Percentiles rank a stretch among this genome's conserved stretches.
phyloP scores from a whole-genome alignment of 768 basidiomycete species.

The Hemileccinum rubropunctum region DNA sequence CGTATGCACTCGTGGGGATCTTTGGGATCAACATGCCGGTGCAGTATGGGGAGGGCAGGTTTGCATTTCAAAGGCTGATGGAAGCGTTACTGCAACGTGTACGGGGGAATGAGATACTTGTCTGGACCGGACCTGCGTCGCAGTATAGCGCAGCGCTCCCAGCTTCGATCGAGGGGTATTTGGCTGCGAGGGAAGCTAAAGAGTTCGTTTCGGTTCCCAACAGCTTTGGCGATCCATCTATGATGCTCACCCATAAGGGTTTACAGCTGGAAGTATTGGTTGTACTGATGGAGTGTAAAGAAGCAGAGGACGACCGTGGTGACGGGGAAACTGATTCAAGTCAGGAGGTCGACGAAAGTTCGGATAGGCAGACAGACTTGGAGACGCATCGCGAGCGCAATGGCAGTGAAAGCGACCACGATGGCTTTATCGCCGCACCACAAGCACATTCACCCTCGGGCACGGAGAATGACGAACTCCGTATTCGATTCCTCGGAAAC shows the following conservation, averaged over 20 bases:
- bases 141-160: conserved; percentile 6
- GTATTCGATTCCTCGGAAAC: conserved; percentile 1
- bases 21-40: conserved; percentile 21
- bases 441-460: not conserved
- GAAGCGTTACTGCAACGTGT: conserved; percentile 6
- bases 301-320: not conserved
- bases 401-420: not conserved
- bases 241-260: conserved; percentile 6
- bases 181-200: conserved; percentile 2
- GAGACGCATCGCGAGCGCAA: not conserved
- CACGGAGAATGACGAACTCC: not conserved
- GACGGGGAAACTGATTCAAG: not conserved
- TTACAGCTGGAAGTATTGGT: conserved; percentile 8
- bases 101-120: not conserved
- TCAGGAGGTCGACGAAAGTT: not conserved
- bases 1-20: conserved; percentile 24
- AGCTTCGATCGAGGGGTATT: conserved; percentile 6
- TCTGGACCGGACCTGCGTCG: conserved; percentile 8
- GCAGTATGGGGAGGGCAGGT: conserved; percentile 23
- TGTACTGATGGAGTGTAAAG: conserved; percentile 2
- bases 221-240: conserved; percentile 2
- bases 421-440: not conserved
- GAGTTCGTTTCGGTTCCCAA: not conserved
- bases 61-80: conserved; percentile 20
- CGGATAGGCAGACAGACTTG: not conserved